Conservation (phyloP, 2,329 filamentous ascomycete genomes). For the Chrysosporium keratinophilum region DNA sequence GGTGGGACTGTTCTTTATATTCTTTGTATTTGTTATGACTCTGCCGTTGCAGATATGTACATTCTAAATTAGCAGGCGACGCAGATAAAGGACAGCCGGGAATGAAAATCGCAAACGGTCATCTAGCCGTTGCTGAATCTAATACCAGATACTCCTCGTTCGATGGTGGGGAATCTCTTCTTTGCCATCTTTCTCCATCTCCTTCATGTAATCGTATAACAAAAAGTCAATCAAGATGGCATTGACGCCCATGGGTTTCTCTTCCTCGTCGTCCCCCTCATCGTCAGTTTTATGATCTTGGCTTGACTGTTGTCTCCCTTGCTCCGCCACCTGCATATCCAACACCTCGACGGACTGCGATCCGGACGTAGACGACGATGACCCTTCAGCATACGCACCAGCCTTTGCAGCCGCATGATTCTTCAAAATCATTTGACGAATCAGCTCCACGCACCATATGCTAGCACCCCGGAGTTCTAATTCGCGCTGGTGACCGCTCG, state of each 20-base stretch:
- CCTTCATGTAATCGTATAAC: conserved; percentile 88
- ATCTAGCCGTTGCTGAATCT: conserved; percentile 12
- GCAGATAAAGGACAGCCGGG: too few species aligned
- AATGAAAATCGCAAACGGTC: neutral
- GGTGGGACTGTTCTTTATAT: neutral
- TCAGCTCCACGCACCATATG: conserved; percentile 91
- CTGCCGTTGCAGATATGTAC: neutral
- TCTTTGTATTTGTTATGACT: neutral
- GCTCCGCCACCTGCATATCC: neutral
- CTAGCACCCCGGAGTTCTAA: conserved; percentile 83
- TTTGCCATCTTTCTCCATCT: conserved; percentile 54
- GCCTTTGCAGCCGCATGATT: conserved; percentile 55
- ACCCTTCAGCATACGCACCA: conserved; percentile 10
- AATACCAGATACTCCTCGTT: conserved; percentile 94
- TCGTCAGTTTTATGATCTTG: conserved; percentile 12
- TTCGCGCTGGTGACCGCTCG: conserved; percentile 67
- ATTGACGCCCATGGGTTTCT: conserved; percentile 49
- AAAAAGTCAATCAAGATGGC: conserved; percentile 96
- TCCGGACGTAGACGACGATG: conserved; percentile 9
- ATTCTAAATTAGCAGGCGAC: neutral
- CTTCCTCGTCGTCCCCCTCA: conserved; percentile 12
- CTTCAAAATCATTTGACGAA: conserved; percentile 66
- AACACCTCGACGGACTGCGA: conserved; percentile 8
- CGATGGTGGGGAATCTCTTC: conserved; percentile 66
- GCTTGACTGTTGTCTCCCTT: neutral